Evolutionary conservation across 1,284 basidiomycete species (phyloP).

Genomic region (Ceratobasidium sp.): DNA sequence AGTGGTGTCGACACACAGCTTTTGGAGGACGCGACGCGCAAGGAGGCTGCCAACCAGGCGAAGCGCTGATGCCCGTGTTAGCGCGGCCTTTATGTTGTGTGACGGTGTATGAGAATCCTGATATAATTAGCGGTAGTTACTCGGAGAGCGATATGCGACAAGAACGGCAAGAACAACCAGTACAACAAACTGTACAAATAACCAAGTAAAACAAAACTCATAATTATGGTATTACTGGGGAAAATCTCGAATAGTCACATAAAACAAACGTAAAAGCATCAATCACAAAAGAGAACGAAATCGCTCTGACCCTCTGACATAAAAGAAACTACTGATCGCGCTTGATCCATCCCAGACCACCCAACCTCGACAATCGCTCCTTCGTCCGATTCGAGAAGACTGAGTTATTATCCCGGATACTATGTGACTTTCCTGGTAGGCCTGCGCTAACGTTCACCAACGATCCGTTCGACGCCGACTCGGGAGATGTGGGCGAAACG

Average conservation of each 20-base stretch:
- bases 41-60: constrained; percentile 66
- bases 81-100: not conserved
- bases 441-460: constrained; percentile 21
- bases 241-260: constrained; percentile 10
- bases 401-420: constrained; percentile 34
- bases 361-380: constrained; percentile 32
- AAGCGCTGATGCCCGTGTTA: constrained; percentile 58
- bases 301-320: not conserved
- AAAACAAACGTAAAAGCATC: constrained; percentile 1
- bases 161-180: not conserved
- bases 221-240: constrained; percentile 1
- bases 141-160: not conserved
- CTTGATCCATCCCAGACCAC: constrained; percentile 36
- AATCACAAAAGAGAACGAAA: not conserved
- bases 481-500: constrained; percentile 16
- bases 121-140: constrained; percentile 29
- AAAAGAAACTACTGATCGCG: constrained; percentile 27
- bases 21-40: constrained; percentile 93
- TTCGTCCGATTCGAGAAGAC: constrained; percentile 32
- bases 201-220: constrained; percentile 6
- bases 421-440: constrained; percentile 14
- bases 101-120: too few species aligned
- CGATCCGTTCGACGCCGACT: constrained; percentile 32
- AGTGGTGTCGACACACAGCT: constrained; percentile 96
- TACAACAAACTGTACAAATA: constrained; percentile 8